phyloP scores from a whole-genome alignment of 2,329 filamentous ascomycete species.

The Colletotrichum neosansevieriae region DNA sequence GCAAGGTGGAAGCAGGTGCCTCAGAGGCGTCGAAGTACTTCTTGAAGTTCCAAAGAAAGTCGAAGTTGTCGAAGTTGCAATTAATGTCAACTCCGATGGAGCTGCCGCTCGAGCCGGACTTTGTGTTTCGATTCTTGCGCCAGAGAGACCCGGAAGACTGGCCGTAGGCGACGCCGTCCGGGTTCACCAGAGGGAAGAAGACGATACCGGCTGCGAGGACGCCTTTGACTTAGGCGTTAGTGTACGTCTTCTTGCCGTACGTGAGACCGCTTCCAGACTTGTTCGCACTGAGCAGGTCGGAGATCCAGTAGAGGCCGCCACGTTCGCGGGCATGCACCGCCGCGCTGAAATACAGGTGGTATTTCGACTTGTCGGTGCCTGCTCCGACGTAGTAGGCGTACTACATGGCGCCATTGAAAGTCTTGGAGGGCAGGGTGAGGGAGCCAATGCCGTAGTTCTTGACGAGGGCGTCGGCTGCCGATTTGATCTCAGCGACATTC shows the following conservation, averaged over 20 bases:
- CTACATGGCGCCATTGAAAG: constrained; percentile 54
- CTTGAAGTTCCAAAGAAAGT: constrained; percentile 67
- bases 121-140: constrained; percentile 66
- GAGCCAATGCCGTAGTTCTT: constrained; percentile 55
- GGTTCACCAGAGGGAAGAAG: constrained; percentile 64
- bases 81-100: constrained; percentile 65
- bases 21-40: constrained; percentile 56
- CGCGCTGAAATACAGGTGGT: constrained; percentile 64
- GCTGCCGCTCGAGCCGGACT: constrained; percentile 14
- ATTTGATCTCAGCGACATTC: constrained; percentile 58
- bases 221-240: constrained; percentile 62
- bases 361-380: constrained; percentile 43
- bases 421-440: constrained; percentile 55
- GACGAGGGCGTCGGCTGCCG: constrained; percentile 57
- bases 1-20: constrained; percentile 49
- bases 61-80: constrained; percentile 71
- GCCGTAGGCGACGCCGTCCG: constrained; percentile 65
- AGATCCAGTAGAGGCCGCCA: constrained; percentile 68
- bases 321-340: constrained; percentile 70
- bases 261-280: constrained; percentile 60
- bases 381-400: constrained; percentile 43
- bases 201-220: constrained; percentile 66
- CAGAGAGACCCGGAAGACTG: constrained; percentile 63
- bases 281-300: constrained; percentile 67
- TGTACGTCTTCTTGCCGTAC: constrained; percentile 65